These are phyloP conservation scores for Zasmidium angulare DNA, from an alignment of 2,329 filamentous ascomycete genomes.

Conservation along the genomic window DNA sequence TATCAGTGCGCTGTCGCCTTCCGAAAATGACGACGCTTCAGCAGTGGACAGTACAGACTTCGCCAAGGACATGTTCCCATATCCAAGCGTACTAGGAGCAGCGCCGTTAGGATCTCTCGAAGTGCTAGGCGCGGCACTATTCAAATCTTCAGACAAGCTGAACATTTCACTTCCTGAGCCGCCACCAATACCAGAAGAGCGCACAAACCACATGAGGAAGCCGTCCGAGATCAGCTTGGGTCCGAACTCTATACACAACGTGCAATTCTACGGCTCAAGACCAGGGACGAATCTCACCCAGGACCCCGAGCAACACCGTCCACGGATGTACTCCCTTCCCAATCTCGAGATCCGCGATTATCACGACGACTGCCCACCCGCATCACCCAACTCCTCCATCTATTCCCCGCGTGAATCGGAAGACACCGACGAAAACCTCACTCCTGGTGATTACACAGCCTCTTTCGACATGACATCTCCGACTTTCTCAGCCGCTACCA, in stretches of 20 bases:
- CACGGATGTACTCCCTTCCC: constrained; percentile 20
- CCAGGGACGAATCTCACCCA: constrained; percentile 16
- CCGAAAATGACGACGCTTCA: not conserved
- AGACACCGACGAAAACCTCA: constrained; percentile 8
- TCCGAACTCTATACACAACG: constrained; percentile 21
- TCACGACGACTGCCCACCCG: constrained; percentile 6
- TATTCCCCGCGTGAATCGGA: constrained; percentile 6
- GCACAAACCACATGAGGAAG: constrained; percentile 2
- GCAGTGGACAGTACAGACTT: not conserved
- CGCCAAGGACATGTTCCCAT: constrained; percentile 5
- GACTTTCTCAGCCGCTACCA: constrained; percentile 34
- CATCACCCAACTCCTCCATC: constrained; percentile 7
- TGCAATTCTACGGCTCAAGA: constrained; percentile 27
- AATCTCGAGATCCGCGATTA: constrained; percentile 20
- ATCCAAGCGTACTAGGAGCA: constrained; percentile 9
- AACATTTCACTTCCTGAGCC: not conserved
- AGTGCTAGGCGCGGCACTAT: constrained; percentile 12
- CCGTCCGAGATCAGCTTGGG: constrained; percentile 8
- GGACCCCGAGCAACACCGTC: constrained; percentile 17
- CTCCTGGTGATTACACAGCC: constrained; percentile 10
- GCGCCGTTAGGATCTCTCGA: constrained; percentile 12
- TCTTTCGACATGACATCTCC: constrained; percentile 31
- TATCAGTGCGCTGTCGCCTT: not conserved
- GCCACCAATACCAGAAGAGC: not conserved
- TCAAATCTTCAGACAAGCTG: constrained; percentile 6